Evolutionary conservation across 257 asterid genomes (phyloP), one percentile per base, ranked within the genome.

Genomic region (Solanum pimpinellifolium): DNA sequence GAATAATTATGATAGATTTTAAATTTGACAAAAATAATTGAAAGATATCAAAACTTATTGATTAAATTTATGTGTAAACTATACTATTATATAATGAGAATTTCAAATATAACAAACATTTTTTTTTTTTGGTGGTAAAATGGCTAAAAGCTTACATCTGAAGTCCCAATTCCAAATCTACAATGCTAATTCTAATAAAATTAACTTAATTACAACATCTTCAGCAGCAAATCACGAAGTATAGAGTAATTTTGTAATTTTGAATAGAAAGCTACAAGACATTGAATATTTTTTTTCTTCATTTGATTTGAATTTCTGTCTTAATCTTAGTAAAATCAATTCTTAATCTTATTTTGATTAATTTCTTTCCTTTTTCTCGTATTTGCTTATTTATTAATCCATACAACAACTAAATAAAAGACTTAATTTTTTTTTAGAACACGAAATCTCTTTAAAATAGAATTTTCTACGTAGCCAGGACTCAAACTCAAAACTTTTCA

Each of bases 391-490:
- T 56, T 56, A 56, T 56, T 56, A 56, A 52, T 52, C 11, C 62
- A 4, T 20, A 20, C 65, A 56, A 20, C 25, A 18, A 56, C 25
- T 56, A 56, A 56, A 18, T 60, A 7, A 10, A 60, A 23, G 29
- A 4, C 69, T 7, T 60, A 23, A 23, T 2, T 23, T 52, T 52
- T 52, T 52, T 52, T 16, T 52, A 6, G n/a, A 52, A 52, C 4
- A 52, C 10, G 0, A 2, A 18, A 18, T 52, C 10, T 52, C 2
- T 52, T 52, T 1, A 18, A 18, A 52, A 16, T 1, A 1, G 1
- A 2, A 52, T 52, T 9, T 52, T 60, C 5, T 56, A 11, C 1
- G 0, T 56, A 56, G 0, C 11, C 65, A 20, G 1, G 0, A 0
- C 0, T 56, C 65, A 0, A 56, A 56, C 11, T 18, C 65, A 56